phyloP scores from a whole-genome alignment of 345 rosid genomes.

The Hibiscus trionum region DNA sequence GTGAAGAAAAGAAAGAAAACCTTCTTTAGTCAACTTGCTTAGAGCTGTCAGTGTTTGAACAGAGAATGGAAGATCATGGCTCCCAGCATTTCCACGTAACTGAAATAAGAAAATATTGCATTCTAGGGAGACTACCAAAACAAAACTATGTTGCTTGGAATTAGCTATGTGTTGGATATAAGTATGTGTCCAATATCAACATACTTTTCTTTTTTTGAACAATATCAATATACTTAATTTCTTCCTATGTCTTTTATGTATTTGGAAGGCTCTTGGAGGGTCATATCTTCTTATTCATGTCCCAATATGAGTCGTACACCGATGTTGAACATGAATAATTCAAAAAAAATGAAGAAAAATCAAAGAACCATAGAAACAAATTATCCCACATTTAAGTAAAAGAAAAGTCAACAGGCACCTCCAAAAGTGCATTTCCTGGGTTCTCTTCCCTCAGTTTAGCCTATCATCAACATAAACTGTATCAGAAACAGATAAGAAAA shows the following conservation, averaged over 20 bases:
- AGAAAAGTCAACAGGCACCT: constrained; percentile 35
- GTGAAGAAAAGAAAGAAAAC: constrained; percentile 22
- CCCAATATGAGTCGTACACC: not conserved
- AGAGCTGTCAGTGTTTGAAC: constrained; percentile 52
- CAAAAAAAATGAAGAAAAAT: not conserved
- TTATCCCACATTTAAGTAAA: not conserved
- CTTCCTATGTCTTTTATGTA: not conserved
- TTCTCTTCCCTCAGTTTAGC: constrained; percentile 60
- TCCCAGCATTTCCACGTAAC: constrained; percentile 96
- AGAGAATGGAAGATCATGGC: constrained; percentile 92
- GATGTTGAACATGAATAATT: not conserved
- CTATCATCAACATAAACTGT: constrained; percentile 28
- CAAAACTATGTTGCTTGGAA: too few species aligned
- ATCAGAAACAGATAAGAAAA: constrained; percentile 13
- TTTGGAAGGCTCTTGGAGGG: not conserved
- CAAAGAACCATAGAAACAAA: not conserved
- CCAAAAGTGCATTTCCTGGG: constrained; percentile 77
- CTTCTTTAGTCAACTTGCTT: constrained; percentile 60
- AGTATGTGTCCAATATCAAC: not conserved
- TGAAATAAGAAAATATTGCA: constrained; percentile 18
- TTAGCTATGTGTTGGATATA: not conserved
- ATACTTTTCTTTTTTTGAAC: too few species aligned
- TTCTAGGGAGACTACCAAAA: constrained; percentile 2
- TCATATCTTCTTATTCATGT: not conserved
- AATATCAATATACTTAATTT: not conserved